Base-by-base conservation (phyloP, 768 basidiomycete species). In the Amyloporia xantha region DNA sequence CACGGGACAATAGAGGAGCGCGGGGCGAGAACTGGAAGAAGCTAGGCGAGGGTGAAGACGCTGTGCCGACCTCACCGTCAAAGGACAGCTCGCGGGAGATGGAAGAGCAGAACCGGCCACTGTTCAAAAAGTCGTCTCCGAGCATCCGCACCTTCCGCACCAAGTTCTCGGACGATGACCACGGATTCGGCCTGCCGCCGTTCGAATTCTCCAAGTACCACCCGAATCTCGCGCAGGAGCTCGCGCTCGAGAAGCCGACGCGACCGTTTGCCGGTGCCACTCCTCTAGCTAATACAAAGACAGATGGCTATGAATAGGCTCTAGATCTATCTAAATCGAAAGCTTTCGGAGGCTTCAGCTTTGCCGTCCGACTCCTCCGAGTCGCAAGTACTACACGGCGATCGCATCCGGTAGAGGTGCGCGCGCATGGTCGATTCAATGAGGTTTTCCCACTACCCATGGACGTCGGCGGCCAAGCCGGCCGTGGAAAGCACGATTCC, bases 131-230 rank as follows among this genome's bases (percentile, higher is more conserved):
- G 58, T 71, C 77, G 33, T 61, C 71, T 0, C 74, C 74, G 4
- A 82, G 80, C 59, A 66, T 76, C 33, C 68, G 72, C 37, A 81
- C 82, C 13, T 65, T 70, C 58, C 72, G 73, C 49, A 56, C 54
- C 27, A 66, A 63, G 28, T 73, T 74, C 6, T 59, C 58, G 2
- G 72, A 75, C 3, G 70, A 73, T 27, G 61, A 61, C 50, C 59
- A 59, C 28, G 48, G 49, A 15, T 52, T 56, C 39, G 59, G 59
- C 30, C 41, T 66, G 12, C 64, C 58, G 11, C 54, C 56, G 10
- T 40, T 59, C 50, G 55, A 80, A 17, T 84, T 83, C 60, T 75
- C 75, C 23, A 76, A 77, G 52, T 84, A 82, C 56, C 78, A 81
- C 49, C 60, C 63, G 27, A 64, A 70, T 43, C 71, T 79, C 59